Evolutionary conservation across 345 rosid genomes (phyloP).

Genomic region (Salix dunnii): DNA sequence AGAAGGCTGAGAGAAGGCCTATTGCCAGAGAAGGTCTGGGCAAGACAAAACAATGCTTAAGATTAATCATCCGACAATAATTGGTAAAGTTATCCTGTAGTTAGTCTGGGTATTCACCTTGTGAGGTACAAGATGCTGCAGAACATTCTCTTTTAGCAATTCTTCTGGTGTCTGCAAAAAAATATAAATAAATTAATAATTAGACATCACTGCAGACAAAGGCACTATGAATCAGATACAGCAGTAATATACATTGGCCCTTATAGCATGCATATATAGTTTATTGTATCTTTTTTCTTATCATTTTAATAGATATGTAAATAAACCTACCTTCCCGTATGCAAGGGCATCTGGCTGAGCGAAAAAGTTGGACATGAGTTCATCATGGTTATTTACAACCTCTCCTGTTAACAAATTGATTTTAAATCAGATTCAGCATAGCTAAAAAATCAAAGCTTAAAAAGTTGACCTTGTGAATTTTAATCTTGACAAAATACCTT

Average conservation of each 20-base stretch:
- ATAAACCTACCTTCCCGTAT: constrained; percentile 75
- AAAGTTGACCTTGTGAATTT: neutral
- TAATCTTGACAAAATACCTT: constrained; percentile 43
- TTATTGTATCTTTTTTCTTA: neutral
- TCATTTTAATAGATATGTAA: neutral
- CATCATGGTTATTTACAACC: constrained; percentile 91
- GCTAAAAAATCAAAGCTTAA: neutral
- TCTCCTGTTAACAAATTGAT: constrained; percentile 52
- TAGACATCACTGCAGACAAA: neutral
- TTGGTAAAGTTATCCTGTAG: neutral
- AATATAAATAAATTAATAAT: constrained; percentile 8
- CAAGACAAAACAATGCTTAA: constrained; percentile 18
- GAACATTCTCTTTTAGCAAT: constrained; percentile 69
- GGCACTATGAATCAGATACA: neutral
- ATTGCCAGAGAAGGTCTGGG: constrained; percentile 79
- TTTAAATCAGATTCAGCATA: neutral
- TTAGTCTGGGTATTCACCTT: constrained; percentile 51
- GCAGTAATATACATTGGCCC: neutral
- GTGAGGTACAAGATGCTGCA: constrained; percentile 77
- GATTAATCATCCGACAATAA: neutral
- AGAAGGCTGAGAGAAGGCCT: constrained; percentile 92
- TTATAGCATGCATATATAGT: neutral
- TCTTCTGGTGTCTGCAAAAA: constrained; percentile 69
- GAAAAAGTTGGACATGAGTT: constrained; percentile 97
- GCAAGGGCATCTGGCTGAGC: constrained; percentile 99